Conservation (phyloP, 2,329 filamentous ascomycete species). For the Saccharata proteae region DNA sequence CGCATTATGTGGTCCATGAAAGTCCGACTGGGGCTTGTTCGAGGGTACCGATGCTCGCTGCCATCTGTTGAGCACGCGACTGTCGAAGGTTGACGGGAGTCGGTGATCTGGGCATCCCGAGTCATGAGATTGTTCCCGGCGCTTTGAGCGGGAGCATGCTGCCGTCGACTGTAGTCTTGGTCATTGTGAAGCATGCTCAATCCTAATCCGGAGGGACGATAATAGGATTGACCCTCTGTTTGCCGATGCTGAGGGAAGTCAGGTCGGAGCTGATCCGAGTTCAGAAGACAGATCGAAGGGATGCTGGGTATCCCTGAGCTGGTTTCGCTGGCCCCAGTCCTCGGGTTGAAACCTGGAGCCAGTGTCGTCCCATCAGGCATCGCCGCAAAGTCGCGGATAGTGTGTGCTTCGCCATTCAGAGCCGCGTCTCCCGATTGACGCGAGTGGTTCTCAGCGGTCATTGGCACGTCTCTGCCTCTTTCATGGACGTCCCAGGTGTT, state of each 20-base stretch:
- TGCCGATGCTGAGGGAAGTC: no score
- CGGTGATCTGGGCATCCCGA: no score
- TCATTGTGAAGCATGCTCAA: no score
- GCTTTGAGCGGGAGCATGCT: no score
- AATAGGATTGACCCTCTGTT: no score
- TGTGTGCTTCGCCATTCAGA: background rate
- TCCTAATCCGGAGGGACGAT: no score
- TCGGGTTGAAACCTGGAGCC: constrained; percentile 12
- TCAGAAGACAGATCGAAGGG: constrained; percentile 24
- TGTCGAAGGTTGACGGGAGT: no score
- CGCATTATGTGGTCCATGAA: constrained; percentile 4
- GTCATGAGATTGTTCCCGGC: no score
- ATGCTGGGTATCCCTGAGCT: constrained; percentile 22
- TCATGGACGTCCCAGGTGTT: no score
- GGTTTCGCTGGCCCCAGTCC: no score
- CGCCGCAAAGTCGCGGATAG: constrained; percentile 1
- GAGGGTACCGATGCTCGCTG: constrained; percentile 2
- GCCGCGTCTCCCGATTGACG: background rate
- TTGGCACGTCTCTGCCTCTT: no score
- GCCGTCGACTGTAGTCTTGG: no score
- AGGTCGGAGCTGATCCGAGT: constrained; percentile 20
- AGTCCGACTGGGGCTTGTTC: constrained; percentile 3
- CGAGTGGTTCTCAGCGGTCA: background rate
- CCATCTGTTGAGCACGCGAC: constrained; percentile 4
- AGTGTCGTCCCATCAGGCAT: constrained; percentile 2